These are phyloP conservation scores for Quercus lobata DNA, from an alignment of 331 rosid species.

Conservation along the genomic window DNA sequence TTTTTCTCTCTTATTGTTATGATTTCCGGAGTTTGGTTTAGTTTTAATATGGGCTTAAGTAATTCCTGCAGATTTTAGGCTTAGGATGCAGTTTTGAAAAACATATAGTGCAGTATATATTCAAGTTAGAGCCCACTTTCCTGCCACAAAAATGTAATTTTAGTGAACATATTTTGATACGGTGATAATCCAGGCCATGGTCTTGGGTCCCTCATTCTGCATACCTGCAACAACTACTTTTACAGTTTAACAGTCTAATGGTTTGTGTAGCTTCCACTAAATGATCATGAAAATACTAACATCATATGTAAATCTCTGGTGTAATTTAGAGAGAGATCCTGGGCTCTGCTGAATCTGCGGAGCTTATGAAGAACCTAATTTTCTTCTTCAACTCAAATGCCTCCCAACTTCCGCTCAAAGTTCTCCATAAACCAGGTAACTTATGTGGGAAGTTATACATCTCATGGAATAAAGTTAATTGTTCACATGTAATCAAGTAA, in stretches of 20 bases:
- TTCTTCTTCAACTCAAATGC: constrained; percentile 44
- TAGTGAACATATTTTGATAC: neutral
- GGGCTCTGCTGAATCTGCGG: constrained; percentile 57
- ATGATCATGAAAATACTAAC: neutral
- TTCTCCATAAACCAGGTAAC: constrained; percentile 53
- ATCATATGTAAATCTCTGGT: neutral
- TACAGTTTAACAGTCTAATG: neutral
- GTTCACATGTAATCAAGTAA: neutral
- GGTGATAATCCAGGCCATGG: neutral
- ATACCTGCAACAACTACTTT: neutral
- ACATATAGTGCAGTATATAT: no score
- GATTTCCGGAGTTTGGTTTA: neutral
- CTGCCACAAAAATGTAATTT: neutral
- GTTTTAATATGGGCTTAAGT: no score
- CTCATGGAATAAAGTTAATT: neutral
- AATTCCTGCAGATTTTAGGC: no score
- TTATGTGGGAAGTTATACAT: neutral
- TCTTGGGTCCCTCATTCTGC: neutral
- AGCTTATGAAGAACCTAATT: constrained; percentile 59
- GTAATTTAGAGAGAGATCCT: constrained; percentile 71
- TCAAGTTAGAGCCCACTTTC: neutral
- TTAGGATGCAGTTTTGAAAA: no score
- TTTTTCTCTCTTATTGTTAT: neutral
- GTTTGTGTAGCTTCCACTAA: neutral
- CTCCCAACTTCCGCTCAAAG: constrained; percentile 64